These are phyloP conservation scores for Pseudogymnoascus sp. DNA, from an alignment of 2,329 filamentous ascomycete species.

Conservation along the genomic window DNA sequence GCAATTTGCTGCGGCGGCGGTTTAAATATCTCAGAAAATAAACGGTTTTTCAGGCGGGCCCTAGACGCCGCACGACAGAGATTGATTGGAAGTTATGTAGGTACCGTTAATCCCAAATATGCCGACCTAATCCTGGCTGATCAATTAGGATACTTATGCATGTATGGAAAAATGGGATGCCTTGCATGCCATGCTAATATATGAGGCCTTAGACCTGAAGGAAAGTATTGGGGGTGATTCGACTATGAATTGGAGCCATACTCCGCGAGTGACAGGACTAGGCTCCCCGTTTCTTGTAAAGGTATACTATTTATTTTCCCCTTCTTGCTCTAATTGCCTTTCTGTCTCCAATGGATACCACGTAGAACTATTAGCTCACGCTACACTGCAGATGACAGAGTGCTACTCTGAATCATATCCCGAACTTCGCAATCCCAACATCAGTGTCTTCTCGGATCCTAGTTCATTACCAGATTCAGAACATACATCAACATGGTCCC, in stretches of 20 bases:
- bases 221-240: constrained; percentile 7
- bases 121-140: background rate
- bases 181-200: constrained; percentile 22
- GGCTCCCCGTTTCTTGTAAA: too few relatives aligned
- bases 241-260: constrained; percentile 16
- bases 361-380: background rate
- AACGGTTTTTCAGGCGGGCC: constrained; percentile 15
- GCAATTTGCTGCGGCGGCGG: constrained; percentile 19
- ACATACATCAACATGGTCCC: too few relatives aligned
- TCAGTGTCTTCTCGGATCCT: too few relatives aligned
- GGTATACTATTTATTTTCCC: background rate
- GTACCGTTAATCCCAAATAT: background rate
- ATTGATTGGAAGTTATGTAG: constrained; percentile 14
- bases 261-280: too few relatives aligned
- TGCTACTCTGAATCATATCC: too few relatives aligned
- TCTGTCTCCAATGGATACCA: background rate
- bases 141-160: constrained; percentile 4
- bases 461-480: too few relatives aligned
- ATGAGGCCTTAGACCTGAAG: constrained; percentile 17
- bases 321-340: background rate
- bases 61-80: constrained; percentile 18
- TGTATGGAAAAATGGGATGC: constrained; percentile 18
- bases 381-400: background rate
- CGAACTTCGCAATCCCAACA: too few relatives aligned
- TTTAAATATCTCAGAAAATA: constrained; percentile 13